Evolutionary conservation across 345 rosid species (phyloP).

Genomic region (Turnera subulata): DNA sequence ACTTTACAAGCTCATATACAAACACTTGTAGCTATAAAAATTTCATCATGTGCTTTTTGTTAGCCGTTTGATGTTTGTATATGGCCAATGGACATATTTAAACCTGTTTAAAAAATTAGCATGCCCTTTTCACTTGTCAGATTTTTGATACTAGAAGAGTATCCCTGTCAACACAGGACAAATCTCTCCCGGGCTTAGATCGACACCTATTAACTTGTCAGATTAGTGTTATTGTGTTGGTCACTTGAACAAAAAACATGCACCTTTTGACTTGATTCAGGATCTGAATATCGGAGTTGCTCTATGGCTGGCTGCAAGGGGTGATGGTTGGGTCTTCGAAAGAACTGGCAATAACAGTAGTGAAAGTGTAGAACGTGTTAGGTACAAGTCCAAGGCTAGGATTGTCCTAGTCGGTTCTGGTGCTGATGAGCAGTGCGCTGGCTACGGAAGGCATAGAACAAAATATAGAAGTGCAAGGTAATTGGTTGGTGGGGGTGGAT

Average conservation of each 20-base stretch:
- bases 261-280: constrained; percentile 33
- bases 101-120: no score
- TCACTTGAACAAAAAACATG: neutral
- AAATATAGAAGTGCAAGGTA: constrained; percentile 78
- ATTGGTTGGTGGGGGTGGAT: no score
- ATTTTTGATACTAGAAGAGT: no score
- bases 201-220: neutral
- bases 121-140: no score
- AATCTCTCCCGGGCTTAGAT: no score
- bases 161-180: no score
- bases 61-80: neutral
- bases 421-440: constrained; percentile 99
- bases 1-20: no score
- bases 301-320: constrained; percentile 82
- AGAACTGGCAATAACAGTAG: constrained; percentile 20
- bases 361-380: constrained; percentile 27
- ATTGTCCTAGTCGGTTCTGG: constrained; percentile 88
- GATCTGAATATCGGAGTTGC: constrained; percentile 95
- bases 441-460: constrained; percentile 91
- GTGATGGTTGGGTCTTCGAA: constrained; percentile 72
- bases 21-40: no score
- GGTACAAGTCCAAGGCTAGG: constrained; percentile 63
- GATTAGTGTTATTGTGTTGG: neutral
- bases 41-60: constrained; percentile 1
- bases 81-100: no score